Evolutionary conservation across 495 filamentous ascomycete species (phyloP).

Genomic region (Parmelia sp.): DNA sequence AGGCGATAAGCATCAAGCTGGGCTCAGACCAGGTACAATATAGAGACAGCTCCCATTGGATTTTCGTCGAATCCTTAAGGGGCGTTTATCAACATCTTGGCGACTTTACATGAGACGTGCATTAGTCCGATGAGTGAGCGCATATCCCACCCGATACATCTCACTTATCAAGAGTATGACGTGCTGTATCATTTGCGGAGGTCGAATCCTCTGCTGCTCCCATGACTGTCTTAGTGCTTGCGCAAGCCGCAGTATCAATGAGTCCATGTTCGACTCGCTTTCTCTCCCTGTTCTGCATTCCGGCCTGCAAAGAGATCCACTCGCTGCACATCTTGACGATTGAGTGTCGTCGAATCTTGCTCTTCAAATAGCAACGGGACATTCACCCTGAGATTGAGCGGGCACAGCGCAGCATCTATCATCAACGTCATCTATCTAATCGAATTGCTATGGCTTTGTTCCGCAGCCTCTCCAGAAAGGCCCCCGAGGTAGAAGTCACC

Average conservation of each 20-base stretch:
- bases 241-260: not conserved
- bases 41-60: no score
- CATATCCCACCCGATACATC: not conserved
- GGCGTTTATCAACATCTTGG: not conserved
- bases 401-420: not conserved
- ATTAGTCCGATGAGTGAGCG: not conserved
- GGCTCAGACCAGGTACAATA: no score
- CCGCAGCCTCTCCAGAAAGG: not conserved
- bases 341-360: not conserved
- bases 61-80: no score
- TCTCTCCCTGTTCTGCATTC: not conserved
- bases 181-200: not conserved
- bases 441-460: not conserved
- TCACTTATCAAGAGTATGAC: not conserved
- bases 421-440: not conserved
- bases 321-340: not conserved
- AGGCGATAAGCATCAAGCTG: no score
- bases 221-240: not conserved
- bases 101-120: not conserved
- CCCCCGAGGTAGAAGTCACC: not conserved
- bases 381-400: not conserved
- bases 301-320: not conserved
- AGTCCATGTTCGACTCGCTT: not conserved
- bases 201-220: not conserved
- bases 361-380: not conserved